Evolutionary conservation across 176 grass and related monocot genomes (phyloP).

Genomic region (Cocos nucifera): DNA sequence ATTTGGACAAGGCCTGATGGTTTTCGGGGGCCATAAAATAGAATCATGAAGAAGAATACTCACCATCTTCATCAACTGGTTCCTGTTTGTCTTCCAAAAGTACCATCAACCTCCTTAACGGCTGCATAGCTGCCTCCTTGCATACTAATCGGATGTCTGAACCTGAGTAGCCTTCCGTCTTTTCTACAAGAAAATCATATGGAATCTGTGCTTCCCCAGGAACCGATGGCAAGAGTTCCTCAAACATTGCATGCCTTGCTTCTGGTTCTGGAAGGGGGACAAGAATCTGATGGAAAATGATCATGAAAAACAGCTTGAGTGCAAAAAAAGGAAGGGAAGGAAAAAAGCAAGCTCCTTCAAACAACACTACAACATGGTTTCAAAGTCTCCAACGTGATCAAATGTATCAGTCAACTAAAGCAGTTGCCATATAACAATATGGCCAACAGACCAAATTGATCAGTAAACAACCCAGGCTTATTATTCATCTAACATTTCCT

Average conservation of each 20-base stretch:
- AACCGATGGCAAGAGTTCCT: conserved; percentile 52
- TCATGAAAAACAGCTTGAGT: no score
- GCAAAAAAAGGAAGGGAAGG: no score
- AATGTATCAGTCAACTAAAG: no score
- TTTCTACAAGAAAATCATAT: conserved; percentile 61
- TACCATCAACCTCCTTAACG: conserved; percentile 65
- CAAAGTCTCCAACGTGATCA: no score
- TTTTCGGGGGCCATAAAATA: no score
- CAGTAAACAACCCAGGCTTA: no score
- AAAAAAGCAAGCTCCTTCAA: neutral
- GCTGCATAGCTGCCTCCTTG: conserved; percentile 98
- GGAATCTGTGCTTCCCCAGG: conserved; percentile 44
- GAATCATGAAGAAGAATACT: conserved; percentile 22
- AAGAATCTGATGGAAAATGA: conserved; percentile 49
- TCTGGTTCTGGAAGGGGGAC: conserved; percentile 89
- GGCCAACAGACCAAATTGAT: no score
- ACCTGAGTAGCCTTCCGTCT: conserved; percentile 85
- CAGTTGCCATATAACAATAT: no score
- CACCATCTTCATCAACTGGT: conserved; percentile 50
- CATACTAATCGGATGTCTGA: conserved; percentile 92
- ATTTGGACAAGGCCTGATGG: no score
- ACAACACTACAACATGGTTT: no score
- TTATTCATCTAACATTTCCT: no score
- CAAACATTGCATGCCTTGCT: conserved; percentile 82
- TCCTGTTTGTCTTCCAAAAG: conserved; percentile 55